A percentile compares a stretch with the other conserved stretches of the same genome.
Evolutionary conservation across 2,329 filamentous ascomycete species (phyloP).

Genomic region (Neonectria sp.): DNA sequence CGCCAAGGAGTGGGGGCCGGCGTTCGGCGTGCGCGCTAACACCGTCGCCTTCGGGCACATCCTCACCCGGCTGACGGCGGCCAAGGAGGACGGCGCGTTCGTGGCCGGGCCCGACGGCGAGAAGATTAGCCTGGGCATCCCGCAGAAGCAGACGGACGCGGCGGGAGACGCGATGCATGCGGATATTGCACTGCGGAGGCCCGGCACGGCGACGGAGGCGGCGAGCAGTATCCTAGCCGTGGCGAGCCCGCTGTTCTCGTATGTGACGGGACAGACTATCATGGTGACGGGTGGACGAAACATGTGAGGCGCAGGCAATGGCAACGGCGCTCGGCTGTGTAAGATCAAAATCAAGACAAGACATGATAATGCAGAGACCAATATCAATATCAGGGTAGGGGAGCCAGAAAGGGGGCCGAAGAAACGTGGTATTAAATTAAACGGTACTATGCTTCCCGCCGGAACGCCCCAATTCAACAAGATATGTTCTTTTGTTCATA

Average conservation of each 20-base stretch:
- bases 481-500: constrained; percentile 43
- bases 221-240: constrained; percentile 84
- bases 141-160: constrained; percentile 68
- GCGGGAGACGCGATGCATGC: constrained; percentile 62
- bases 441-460: constrained; percentile 48
- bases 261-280: constrained; percentile 90
- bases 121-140: constrained; percentile 83
- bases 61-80: constrained; percentile 82
- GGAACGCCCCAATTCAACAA: constrained; percentile 50
- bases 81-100: constrained; percentile 88
- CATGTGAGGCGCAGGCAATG: constrained; percentile 58
- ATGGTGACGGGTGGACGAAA: constrained; percentile 85
- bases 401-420: constrained; percentile 28
- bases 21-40: constrained; percentile 86
- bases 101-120: constrained; percentile 82
- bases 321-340: not conserved
- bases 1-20: constrained; percentile 91
- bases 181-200: constrained; percentile 85
- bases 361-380: not conserved
- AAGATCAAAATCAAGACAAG: not conserved
- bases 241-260: constrained; percentile 85
- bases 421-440: constrained; percentile 52
- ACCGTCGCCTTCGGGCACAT: constrained; percentile 90
- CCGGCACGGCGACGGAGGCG: constrained; percentile 85
- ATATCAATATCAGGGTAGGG: constrained; percentile 12